A percentile compares a stretch with the other conserved stretches of the same genome.
phyloP scores from a whole-genome alignment of 345 rosid genomes.

The Raphanus raphanistrum region DNA sequence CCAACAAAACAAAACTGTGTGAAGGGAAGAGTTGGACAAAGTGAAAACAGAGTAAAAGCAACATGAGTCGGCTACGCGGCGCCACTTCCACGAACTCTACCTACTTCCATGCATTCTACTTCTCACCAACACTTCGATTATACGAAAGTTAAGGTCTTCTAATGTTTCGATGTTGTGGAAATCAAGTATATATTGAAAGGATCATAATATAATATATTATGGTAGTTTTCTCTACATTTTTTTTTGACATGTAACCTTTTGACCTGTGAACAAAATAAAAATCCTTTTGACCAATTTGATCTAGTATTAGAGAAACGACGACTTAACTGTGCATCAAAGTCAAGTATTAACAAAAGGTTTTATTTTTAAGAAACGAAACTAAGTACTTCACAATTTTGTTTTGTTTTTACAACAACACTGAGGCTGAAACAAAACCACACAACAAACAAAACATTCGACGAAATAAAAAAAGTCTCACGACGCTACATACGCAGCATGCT shows the following conservation, averaged over 20 bases:
- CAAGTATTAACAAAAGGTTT: not conserved
- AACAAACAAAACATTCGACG: conserved; percentile 24
- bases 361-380: not conserved
- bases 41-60: conserved; percentile 1
- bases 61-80: conserved; percentile 19
- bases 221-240: not conserved
- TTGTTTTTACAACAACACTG: conserved; percentile 19
- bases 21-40: conserved; percentile 18
- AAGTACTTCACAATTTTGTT: not conserved
- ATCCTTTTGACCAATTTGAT: not conserved
- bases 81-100: conserved; percentile 28
- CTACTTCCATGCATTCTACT: conserved; percentile 28
- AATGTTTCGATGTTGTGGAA: not conserved
- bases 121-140: conserved; percentile 1
- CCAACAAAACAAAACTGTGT: not conserved
- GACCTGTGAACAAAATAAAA: too few relatives aligned
- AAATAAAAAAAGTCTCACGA: not conserved
- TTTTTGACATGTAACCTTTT: not conserved
- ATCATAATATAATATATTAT: not conserved
- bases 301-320: not conserved
- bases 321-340: not conserved
- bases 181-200: not conserved
- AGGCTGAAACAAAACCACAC: conserved; percentile 5
- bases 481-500: not conserved
- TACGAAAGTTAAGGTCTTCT: not conserved